Conservation (phyloP, 2,329 filamentous ascomycete species). For the Ophioceras dolichostomum region DNA sequence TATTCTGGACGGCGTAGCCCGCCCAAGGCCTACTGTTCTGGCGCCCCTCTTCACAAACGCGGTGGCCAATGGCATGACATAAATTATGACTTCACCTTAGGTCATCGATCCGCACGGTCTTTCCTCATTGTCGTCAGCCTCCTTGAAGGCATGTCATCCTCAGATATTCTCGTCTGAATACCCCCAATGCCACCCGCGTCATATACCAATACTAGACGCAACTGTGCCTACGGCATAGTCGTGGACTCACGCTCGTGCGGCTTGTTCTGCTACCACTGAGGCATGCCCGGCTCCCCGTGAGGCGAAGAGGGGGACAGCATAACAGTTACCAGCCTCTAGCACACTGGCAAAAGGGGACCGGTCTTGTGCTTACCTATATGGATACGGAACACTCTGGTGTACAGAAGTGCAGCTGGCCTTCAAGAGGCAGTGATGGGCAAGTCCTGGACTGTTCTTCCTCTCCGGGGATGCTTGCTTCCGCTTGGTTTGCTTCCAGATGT, state of each 20-base stretch:
- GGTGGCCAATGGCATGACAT: slow-evolving; percentile 2
- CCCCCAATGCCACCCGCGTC: neutral
- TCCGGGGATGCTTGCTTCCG: neutral
- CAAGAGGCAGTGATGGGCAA: neutral
- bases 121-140: neutral
- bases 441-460: neutral
- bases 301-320: too few relatives aligned
- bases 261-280: neutral
- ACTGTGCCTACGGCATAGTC: neutral
- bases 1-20: too few relatives aligned
- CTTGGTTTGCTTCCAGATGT: neutral
- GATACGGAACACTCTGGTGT: too few relatives aligned
- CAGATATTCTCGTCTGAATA: neutral
- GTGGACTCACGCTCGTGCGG: neutral
- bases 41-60: neutral
- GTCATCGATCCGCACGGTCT: slow-evolving; percentile 5
- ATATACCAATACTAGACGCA: neutral
- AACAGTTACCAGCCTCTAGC: too few relatives aligned
- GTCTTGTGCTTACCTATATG: too few relatives aligned
- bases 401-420: too few relatives aligned
- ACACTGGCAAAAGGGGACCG: neutral
- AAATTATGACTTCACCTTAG: slow-evolving; percentile 3
- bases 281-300: neutral
- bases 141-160: neutral
- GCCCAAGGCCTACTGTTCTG: neutral